Base-by-base conservation (phyloP, 2,329 filamentous ascomycete species). In the Raffaelea arxii region DNA sequence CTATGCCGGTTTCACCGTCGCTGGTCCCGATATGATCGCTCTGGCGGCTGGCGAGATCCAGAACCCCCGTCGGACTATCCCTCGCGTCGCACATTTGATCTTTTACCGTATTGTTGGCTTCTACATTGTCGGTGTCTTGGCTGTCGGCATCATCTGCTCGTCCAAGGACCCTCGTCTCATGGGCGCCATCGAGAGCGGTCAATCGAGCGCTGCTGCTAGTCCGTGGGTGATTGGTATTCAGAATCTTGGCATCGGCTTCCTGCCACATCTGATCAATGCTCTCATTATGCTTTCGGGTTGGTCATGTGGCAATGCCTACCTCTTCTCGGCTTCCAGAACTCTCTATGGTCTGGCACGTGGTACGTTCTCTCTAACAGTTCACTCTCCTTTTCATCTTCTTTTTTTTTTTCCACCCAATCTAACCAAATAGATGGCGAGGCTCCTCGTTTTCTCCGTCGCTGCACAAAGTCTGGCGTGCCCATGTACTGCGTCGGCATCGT, bases 61-160 rank as follows among this genome's bases (percentile, higher is more conserved):
- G 54, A 81, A 84, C 59, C 80, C 80, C 2, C 72, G 78, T 53
- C 75, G 73, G 59, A 80, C 75, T 38, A 80, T 84, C 44, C 80
- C 80, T 1, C 71, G 75, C 39, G 81, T 80, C 22, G 81, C 84
- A 62, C 80, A 75, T 56, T 69, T 83, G 47, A 84, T 80, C 36
- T 81, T 85, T 59, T 79, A 74, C 62, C 80, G 81, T 24, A 84
- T 85, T 55, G 59, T 82, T 50, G 69, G 83, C 62, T 85, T 85
- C 66, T 84, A 85, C 63, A 67, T 80, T 47, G 59, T 80, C 25
- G 77, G 74, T 4, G 78, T 84, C 14, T 65, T 84, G 41, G 69
- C 84, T 27, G 64, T 85, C 5, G 81, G 81, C 49, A 82, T 82
- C 68, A 67, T 81, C 16, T 75, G 85, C 2, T 77, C 78, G 0